Evolutionary conservation across 805 yeast species (phyloP).

Genomic region (Candida ponderosae): DNA sequence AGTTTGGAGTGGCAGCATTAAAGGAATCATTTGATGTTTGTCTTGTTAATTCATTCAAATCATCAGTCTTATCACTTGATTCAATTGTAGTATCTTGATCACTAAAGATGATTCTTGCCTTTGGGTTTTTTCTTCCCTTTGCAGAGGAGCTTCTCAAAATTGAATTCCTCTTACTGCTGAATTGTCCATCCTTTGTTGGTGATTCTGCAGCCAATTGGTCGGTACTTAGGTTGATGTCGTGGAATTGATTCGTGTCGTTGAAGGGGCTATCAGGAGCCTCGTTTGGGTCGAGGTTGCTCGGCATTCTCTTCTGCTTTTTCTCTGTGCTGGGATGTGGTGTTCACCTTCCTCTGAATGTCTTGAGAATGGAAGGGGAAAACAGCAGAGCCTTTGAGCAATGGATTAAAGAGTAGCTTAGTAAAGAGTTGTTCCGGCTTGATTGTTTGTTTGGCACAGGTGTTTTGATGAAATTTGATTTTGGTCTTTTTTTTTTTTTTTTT

Average conservation of each 20-base stretch:
- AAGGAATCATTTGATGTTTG: slow-evolving; percentile 14
- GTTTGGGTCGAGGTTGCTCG: slow-evolving; percentile 8
- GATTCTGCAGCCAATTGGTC: slow-evolving; percentile 1
- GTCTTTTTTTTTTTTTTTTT: no score
- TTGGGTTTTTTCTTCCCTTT: slow-evolving; percentile 9
- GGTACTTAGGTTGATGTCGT: slow-evolving; percentile 17
- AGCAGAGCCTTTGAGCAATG: no score
- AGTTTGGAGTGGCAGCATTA: slow-evolving; percentile 15
- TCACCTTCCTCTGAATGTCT: no score
- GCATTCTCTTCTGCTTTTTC: neutral
- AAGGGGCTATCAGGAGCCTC: slow-evolving; percentile 18
- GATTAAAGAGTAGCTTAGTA: no score
- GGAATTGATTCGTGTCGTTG: slow-evolving; percentile 16
- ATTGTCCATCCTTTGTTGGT: neutral
- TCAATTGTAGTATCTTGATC: slow-evolving; percentile 10
- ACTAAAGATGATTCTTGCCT: slow-evolving; percentile 16
- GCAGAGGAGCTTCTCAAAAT: slow-evolving; percentile 12
- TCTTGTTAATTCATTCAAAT: slow-evolving; percentile 9
- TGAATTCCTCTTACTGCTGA: slow-evolving; percentile 10
- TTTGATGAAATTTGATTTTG: no score
- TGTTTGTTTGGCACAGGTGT: no score
- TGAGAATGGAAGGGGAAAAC: no score
- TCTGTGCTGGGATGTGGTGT: no score
- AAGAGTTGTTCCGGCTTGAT: no score
- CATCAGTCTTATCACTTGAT: slow-evolving; percentile 4